phyloP scores from a whole-genome alignment of 2,329 filamentous ascomycete genomes.

The Annulohypoxylon truncatum region DNA sequence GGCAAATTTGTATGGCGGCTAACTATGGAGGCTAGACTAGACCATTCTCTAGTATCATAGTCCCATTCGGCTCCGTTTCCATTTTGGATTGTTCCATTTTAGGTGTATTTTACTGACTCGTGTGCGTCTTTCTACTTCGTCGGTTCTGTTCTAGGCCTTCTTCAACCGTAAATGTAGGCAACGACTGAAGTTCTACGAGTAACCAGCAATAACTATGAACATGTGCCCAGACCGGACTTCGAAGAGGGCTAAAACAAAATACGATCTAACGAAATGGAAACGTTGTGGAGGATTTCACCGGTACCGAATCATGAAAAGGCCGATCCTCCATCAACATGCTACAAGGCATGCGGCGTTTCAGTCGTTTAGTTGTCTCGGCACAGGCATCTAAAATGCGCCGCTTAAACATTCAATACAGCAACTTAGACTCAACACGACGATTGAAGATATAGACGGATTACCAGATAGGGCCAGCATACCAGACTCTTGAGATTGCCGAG shows the following conservation, averaged over 20 bases:
- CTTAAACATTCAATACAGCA: background rate
- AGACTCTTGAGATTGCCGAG: constrained; percentile 33
- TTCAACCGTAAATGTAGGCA: background rate
- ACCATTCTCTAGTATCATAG: background rate
- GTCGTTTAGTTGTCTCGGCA: constrained; percentile 3
- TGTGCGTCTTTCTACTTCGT: background rate
- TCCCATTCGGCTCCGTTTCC: background rate
- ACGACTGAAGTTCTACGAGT: background rate
- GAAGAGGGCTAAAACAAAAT: background rate
- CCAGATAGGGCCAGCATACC: constrained; percentile 15
- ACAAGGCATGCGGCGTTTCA: constrained; percentile 16
- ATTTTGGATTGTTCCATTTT: background rate
- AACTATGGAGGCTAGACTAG: background rate
- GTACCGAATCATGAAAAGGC: constrained; percentile 8
- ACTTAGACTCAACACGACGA: constrained; percentile 13
- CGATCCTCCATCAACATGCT: constrained; percentile 11
- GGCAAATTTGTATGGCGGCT: constrained; percentile 7
- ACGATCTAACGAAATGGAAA: background rate
- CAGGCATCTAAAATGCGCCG: constrained; percentile 22
- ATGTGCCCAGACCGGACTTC: background rate
- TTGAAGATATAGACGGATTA: constrained; percentile 10
- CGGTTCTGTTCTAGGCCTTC: constrained; percentile 11
- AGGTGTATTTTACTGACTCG: constrained; percentile 12
- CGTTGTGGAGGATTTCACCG: background rate
- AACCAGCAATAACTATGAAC: background rate